A percentile compares a stretch with the other conserved stretches of the same genome.
Evolutionary conservation across 2,329 filamentous ascomycete genomes (phyloP).

Genomic region (Allantophomopsis cytisporea): DNA sequence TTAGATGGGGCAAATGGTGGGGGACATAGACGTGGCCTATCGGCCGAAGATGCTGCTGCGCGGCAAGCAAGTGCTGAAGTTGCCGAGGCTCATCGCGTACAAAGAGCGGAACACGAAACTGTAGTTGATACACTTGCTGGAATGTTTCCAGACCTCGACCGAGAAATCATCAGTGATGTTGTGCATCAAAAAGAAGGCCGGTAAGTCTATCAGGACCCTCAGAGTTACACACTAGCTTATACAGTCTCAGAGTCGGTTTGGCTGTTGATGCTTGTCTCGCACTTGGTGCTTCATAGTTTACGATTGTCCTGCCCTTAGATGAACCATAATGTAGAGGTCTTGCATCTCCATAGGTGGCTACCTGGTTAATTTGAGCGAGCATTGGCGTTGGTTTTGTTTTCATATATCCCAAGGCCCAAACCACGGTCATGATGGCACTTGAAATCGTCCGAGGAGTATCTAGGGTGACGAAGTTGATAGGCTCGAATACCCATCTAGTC

Average conservation of each 20-base stretch:
- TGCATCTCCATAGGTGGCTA: background rate
- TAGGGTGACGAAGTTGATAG: too few species aligned
- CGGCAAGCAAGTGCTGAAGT: slow-evolving; percentile 82
- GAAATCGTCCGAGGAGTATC: too few species aligned
- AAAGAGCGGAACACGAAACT: slow-evolving; percentile 73
- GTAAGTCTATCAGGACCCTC: slow-evolving; percentile 35
- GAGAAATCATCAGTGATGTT: slow-evolving; percentile 91
- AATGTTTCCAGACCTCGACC: slow-evolving; percentile 95
- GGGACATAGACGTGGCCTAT: slow-evolving; percentile 24
- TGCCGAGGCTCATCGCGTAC: slow-evolving; percentile 73
- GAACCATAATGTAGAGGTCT: too few species aligned
- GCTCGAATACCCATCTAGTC: too few species aligned
- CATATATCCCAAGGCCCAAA: slow-evolving; percentile 1
- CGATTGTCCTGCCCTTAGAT: too few species aligned
- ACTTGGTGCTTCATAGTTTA: slow-evolving; percentile 24
- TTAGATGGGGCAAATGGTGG: slow-evolving; percentile 9
- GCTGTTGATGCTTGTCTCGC: slow-evolving; percentile 81
- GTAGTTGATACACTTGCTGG: slow-evolving; percentile 87
- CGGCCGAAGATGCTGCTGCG: slow-evolving; percentile 77
- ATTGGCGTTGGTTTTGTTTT: slow-evolving; percentile 2
- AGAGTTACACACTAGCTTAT: slow-evolving; percentile 8
- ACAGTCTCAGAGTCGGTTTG: slow-evolving; percentile 51
- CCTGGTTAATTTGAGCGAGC: slow-evolving; percentile 1
- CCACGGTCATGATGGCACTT: too few species aligned
- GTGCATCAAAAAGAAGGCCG: slow-evolving; percentile 90